phyloP scores from a whole-genome alignment of 495 filamentous ascomycete species.

The Tuber brumale region DNA sequence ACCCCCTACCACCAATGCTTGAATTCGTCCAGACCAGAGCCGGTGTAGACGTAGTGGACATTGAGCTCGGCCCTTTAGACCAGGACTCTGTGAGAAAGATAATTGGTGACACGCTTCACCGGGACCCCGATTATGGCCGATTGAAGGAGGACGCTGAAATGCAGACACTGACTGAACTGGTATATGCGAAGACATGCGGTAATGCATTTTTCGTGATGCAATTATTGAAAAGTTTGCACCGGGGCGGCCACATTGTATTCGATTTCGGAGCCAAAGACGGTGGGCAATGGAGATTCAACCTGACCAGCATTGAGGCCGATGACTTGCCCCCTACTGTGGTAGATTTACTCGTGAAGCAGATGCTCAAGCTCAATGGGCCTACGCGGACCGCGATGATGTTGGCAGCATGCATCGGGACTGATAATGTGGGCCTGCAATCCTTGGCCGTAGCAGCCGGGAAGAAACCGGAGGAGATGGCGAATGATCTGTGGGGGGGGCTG shows the following conservation, averaged over 20 bases:
- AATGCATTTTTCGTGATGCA: constrained; percentile 43
- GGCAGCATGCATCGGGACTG: constrained; percentile 39
- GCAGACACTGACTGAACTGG: constrained; percentile 40
- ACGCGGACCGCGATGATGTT: constrained; percentile 40
- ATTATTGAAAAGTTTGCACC: constrained; percentile 38
- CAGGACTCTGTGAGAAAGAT: constrained; percentile 40
- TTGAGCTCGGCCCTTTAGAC: constrained; percentile 34
- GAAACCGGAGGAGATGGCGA: constrained; percentile 36
- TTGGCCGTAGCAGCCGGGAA: constrained; percentile 39
- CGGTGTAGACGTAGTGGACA: constrained; percentile 39
- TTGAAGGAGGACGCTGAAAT: constrained; percentile 39
- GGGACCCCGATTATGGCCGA: constrained; percentile 32
- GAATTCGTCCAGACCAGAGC: constrained; percentile 37
- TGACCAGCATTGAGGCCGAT: constrained; percentile 39
- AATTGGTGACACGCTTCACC: constrained; percentile 41
- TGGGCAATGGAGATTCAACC: constrained; percentile 40
- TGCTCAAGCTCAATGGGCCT: constrained; percentile 37
- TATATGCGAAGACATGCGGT: constrained; percentile 40
- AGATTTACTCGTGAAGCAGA: constrained; percentile 40
- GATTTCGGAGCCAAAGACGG: constrained; percentile 37
- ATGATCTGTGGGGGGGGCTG: constrained; percentile 39
- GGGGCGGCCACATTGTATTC: constrained; percentile 38
- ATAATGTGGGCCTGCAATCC: constrained; percentile 36
- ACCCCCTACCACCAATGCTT: constrained; percentile 38
- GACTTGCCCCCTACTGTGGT: constrained; percentile 41